Conservation (phyloP, 257 asterid species). For the Jaltomata sinuosa region DNA sequence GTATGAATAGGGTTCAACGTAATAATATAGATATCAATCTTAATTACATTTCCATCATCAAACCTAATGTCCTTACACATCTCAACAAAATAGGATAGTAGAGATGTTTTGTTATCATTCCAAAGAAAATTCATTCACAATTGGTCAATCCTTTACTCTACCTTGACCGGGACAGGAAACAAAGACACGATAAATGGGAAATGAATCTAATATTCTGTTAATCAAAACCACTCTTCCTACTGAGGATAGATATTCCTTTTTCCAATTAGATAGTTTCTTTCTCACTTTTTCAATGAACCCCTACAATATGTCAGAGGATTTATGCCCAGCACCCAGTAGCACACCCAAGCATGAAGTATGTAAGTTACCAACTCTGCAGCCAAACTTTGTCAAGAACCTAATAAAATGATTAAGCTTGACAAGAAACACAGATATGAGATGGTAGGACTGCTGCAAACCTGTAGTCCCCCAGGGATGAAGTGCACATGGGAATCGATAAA, state of each 20-base stretch:
- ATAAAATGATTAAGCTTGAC: not conserved
- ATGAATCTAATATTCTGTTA: not conserved
- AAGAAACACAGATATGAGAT: not conserved
- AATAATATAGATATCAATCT: not conserved
- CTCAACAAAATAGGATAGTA: not conserved
- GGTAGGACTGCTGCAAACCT: slow-evolving; percentile 36
- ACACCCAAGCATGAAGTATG: not conserved
- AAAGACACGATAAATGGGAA: not conserved
- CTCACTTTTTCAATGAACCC: not conserved
- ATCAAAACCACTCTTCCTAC: not conserved
- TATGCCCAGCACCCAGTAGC: not conserved
- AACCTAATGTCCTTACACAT: not conserved
- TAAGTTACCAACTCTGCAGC: not conserved
- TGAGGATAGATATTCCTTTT: not conserved
- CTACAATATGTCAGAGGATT: not conserved
- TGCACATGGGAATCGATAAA: slow-evolving; percentile 96
- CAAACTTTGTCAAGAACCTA: not conserved
- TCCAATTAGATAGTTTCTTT: not conserved
- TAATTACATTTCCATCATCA: not conserved
- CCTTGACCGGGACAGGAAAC: not conserved
- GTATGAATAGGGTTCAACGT: not conserved
- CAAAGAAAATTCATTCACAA: not conserved
- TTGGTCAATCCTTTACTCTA: not conserved
- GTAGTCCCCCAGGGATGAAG: slow-evolving; percentile 76
- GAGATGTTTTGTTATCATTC: not conserved